Base-by-base conservation (phyloP, 305 asterid species). In the Solanum hybrid region DNA sequence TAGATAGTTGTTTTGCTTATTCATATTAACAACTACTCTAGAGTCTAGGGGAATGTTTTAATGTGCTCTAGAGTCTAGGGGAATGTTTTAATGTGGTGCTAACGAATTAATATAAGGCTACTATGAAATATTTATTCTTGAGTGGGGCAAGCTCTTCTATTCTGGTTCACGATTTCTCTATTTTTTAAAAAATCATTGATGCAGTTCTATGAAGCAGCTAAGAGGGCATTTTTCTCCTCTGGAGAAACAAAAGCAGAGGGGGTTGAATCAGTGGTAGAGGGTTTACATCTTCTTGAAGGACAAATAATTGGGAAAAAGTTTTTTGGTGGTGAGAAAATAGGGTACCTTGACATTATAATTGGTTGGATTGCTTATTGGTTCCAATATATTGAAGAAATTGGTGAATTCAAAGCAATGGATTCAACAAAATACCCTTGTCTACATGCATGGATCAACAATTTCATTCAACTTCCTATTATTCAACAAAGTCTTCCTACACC, bases 291-390 rank as follows among this genome's bases (percentile, higher is more conserved):
- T 78, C 84, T 90, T 37, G 93, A 91, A 76, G 73, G 79, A 2
- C 88, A 87, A n/a, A 75, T 90, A 69, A 78, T 7, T 77, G 92
- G 92, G 56, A 91, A 90, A 84, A 89, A 87, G 88, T 91, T 89
- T 60, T 90, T 89, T 73, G 91, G 90, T 66, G 91, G 92, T 12
- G 90, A 91, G 71, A 72, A 85, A 32, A 69, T 91, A 26, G 91
- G 92, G 16, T 90, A 89, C 80, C 69, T 91, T 69, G 92, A 91
- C 82, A 29, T 90, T 32, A 89, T 86, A 17, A 38, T 71, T 87
- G 90, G 91, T 40, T 90, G 93, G 92, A 86, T 89, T 77, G 89
- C 91, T 32, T 87, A 89, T 85, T 91, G 91, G 91, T 86, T 90
- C 32, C 88, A 79, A 80, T 87, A 78, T 40, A 5, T 86, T 16